These are phyloP conservation scores for Litchi chinensis DNA, from an alignment of 345 rosid species.

Conservation along the genomic window DNA sequence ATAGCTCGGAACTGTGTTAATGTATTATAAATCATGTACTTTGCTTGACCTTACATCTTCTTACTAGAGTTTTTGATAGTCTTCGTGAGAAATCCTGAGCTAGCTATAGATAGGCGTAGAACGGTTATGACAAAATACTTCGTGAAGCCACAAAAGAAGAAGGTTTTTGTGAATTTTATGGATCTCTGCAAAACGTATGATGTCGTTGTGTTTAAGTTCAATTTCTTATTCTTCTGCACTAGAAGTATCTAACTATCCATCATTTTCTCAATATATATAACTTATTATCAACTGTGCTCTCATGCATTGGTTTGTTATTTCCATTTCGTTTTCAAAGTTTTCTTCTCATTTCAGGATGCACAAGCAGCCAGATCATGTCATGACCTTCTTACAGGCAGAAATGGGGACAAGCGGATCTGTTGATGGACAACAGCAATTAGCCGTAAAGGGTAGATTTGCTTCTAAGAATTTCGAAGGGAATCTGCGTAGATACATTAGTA, in stretches of 20 bases:
- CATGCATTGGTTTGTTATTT: not conserved
- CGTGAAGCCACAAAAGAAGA: slow-evolving; percentile 48
- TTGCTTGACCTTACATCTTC: slow-evolving; percentile 30
- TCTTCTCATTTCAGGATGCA: slow-evolving; percentile 38
- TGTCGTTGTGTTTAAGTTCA: not conserved
- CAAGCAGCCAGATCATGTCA: slow-evolving; percentile 50
- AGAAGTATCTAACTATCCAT: not conserved
- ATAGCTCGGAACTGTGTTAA: not conserved
- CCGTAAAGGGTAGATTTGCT: slow-evolving; percentile 45
- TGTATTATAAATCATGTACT: not conserved
- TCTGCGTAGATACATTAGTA: slow-evolving; percentile 44
- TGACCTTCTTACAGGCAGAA: slow-evolving; percentile 47
- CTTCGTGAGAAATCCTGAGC: slow-evolving; percentile 50
- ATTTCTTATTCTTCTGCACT: not conserved
- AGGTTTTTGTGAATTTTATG: slow-evolving; percentile 52
- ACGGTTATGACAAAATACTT: slow-evolving; percentile 47
- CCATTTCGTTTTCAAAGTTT: not conserved
- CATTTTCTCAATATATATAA: not conserved
- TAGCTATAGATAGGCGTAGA: slow-evolving; percentile 52
- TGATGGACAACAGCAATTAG: slow-evolving; percentile 48
- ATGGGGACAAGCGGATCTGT: slow-evolving; percentile 48
- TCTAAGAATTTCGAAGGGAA: slow-evolving; percentile 46
- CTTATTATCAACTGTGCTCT: slow-evolving; percentile 3
- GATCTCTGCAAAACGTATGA: slow-evolving; percentile 46
- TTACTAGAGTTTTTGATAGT: slow-evolving; percentile 45